Evolutionary conservation across 2,329 filamentous ascomycete species (phyloP).

Genomic region (Penicillium psychrosexuale): DNA sequence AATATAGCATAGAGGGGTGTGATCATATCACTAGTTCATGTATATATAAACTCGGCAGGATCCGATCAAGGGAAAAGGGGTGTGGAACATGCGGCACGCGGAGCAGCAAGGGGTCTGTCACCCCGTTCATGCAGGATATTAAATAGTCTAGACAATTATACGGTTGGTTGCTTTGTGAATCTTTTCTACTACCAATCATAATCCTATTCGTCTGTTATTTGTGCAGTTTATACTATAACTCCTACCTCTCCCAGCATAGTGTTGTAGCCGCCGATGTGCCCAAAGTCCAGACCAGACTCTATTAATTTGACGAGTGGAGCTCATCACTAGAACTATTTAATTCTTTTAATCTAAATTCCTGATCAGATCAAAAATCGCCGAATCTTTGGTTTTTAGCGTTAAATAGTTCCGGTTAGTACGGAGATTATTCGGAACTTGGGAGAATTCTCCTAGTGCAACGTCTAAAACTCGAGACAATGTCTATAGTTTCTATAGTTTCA

Average conservation of each 20-base stretch:
- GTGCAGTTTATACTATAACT: background rate
- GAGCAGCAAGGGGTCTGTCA: slow-evolving; percentile 32
- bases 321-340: too few species aligned
- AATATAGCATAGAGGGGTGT: background rate
- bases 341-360: background rate
- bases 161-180: slow-evolving; percentile 3
- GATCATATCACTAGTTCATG: background rate
- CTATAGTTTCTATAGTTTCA: background rate
- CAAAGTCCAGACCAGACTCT: too few species aligned
- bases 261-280: background rate
- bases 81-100: slow-evolving; percentile 35
- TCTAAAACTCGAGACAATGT: background rate
- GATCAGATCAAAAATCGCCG: slow-evolving; percentile 3
- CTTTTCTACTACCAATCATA: background rate
- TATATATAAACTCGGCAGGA: slow-evolving; percentile 3
- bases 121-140: slow-evolving; percentile 24
- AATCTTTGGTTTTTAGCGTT: background rate
- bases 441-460: slow-evolving; percentile 7
- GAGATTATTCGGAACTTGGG: slow-evolving; percentile 6
- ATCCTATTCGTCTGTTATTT: background rate
- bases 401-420: slow-evolving; percentile 3
- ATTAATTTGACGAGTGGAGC: background rate
- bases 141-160: slow-evolving; percentile 17
- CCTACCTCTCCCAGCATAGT: slow-evolving; percentile 4
- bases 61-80: slow-evolving; percentile 8